Conservation (phyloP, 768 basidiomycete genomes). For the Rhodotorula diobovata region DNA sequence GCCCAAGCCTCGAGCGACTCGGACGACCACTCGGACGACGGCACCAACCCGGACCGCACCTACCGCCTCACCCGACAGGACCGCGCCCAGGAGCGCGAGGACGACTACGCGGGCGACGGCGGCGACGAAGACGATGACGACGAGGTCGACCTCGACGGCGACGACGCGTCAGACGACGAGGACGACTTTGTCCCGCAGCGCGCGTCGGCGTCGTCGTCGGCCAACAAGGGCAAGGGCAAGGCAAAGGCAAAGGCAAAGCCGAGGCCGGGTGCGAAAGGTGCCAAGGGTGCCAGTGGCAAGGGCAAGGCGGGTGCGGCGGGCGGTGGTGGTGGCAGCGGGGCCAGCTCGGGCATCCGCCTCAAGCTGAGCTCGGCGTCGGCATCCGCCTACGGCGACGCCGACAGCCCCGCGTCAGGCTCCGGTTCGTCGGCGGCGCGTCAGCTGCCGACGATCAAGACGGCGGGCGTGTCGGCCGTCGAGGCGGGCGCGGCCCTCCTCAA, state of each 20-base stretch:
- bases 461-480: slow-evolving; percentile 12
- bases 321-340: no score
- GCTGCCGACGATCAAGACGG: slow-evolving; percentile 3
- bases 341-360: not conserved
- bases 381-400: not conserved
- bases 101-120: slow-evolving; percentile 26
- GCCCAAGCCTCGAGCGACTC: slow-evolving; percentile 24
- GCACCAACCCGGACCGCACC: slow-evolving; percentile 5
- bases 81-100: slow-evolving; percentile 7
- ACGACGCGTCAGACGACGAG: not conserved
- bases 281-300: not conserved
- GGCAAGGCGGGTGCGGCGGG: not conserved
- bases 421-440: no score
- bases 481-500: slow-evolving; percentile 3
- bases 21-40: slow-evolving; percentile 21
- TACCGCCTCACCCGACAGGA: slow-evolving; percentile 18
- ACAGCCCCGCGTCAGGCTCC: not conserved
- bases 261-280: not conserved
- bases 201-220: not conserved
- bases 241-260: slow-evolving; percentile 21
- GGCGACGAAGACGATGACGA: not conserved
- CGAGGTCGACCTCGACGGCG: not conserved
- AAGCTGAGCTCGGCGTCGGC: slow-evolving; percentile 11
- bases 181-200: slow-evolving; percentile 28
- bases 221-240: slow-evolving; percentile 7